Base-by-base conservation (phyloP, 352 stramenopile species). In the Salisapilia sapeloensis region DNA sequence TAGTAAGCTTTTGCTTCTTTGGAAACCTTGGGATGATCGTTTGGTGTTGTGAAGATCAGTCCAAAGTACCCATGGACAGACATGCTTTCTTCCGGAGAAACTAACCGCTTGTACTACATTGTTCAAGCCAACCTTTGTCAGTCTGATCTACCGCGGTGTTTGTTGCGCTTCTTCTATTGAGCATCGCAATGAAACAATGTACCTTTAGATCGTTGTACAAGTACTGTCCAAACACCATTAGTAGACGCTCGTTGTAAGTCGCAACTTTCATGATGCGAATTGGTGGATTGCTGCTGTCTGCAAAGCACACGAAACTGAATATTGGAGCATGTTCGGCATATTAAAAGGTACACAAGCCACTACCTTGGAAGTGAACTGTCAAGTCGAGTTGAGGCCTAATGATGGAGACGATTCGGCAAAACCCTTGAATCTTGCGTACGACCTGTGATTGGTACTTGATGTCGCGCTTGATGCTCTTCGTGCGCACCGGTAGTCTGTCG, bases 321-420 rank as follows among this genome's bases (percentile, higher is more conserved):
- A 39, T 34, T 24, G 32, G 38, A 39, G 20, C 22, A 13, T 28
- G 20, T 29, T 40, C 28, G 33, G 33, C 44, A 50, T 29, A 29
- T 42, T 9, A 2, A 34, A 50, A 20, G 24, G 24, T 14, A 30
- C 4, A 28, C 9, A 3, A 27, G 26, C 32, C 10, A 25, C 16
- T 42, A 59, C 62, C 41, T 44, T 66, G 22, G 47, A 66, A 75
- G 19, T 46, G 52, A 13, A 81, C 34, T 13, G 72, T 48, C 35
- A 85, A 57, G 8, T 71, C 50, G 6, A 85, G 26, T 2, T 46
- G 59, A n/a, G 63, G 65, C 63, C 69, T 83, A 10, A 87, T 75
- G 49, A 91, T 55, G 1, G 67, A 75, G 20, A 82, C 53, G 12
- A 50, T 67, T 7, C 48, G 32, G 22, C 59, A 72, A 28, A 83